A percentile compares a stretch with the other conserved stretches of the same genome.
These are phyloP conservation scores for Ganoderma leucocontextum DNA, from an alignment of 1,284 basidiomycete genomes.

Conservation along the genomic window DNA sequence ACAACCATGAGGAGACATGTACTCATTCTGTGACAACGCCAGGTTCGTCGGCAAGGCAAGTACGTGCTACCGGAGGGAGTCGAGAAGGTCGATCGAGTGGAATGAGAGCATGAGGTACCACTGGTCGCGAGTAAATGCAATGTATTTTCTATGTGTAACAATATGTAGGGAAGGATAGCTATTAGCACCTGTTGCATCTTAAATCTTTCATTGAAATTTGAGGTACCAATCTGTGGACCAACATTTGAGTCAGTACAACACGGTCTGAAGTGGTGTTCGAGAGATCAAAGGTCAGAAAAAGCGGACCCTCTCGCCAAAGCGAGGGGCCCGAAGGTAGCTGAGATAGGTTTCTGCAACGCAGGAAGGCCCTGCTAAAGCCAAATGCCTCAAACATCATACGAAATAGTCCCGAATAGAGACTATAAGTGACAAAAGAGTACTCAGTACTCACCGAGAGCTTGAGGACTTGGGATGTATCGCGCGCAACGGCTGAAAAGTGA, in stretches of 20 bases:
- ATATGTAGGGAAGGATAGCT: neutral
- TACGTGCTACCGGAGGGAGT: constrained; percentile 57
- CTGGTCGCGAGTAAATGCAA: neutral
- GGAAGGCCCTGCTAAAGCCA: constrained; percentile 81
- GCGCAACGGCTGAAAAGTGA: neutral
- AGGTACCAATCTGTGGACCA: neutral
- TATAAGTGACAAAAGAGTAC: neutral
- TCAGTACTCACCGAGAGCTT: neutral
- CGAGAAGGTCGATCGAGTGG: constrained; percentile 45
- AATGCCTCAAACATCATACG: constrained; percentile 90
- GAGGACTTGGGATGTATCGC: neutral
- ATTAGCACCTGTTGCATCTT: neutral
- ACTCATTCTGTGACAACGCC: neutral
- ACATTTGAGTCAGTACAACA: constrained; percentile 4
- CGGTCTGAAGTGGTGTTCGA: neutral
- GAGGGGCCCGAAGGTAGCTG: constrained; percentile 65
- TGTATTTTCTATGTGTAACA: neutral
- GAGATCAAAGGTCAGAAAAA: constrained; percentile 42
- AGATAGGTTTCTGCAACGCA: constrained; percentile 65
- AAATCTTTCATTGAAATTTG: neutral
- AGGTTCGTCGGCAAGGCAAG: constrained; percentile 61
- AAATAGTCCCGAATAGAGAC: constrained; percentile 19
- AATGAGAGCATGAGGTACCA: constrained; percentile 9
- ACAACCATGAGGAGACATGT: too few relatives aligned
- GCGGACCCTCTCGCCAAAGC: constrained; percentile 52